Conservation (phyloP, 345 rosid genomes). For the Pistacia vera region DNA sequence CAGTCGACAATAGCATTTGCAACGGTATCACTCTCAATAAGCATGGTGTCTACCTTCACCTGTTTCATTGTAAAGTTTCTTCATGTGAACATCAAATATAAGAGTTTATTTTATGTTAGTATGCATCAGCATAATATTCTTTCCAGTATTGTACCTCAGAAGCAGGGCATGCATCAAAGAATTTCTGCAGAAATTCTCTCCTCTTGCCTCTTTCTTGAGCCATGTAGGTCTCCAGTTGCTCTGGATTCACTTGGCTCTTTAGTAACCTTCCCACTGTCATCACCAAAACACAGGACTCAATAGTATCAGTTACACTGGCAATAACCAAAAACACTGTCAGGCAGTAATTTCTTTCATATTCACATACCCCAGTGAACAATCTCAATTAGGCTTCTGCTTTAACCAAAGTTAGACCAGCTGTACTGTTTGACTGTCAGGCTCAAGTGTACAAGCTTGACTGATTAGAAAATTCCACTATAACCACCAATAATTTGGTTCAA, state of each 20-base stretch:
- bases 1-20: conserved; percentile 74
- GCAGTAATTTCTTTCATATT: too few species aligned
- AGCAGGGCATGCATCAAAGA: conserved; percentile 47
- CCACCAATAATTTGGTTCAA: too few species aligned
- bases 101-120: background rate
- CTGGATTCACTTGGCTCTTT: conserved; percentile 54
- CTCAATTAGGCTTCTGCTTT: too few species aligned
- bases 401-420: too few species aligned
- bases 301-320: too few species aligned
- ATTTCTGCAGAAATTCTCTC: conserved; percentile 54
- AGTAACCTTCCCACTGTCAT: conserved; percentile 69
- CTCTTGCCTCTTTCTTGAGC: conserved; percentile 67
- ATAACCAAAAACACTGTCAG: background rate
- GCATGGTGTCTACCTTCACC: conserved; percentile 75
- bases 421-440: too few species aligned
- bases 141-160: conserved; percentile 45
- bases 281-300: conserved; percentile 2
- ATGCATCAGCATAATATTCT: background rate
- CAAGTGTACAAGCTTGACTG: too few species aligned
- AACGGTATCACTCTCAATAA: conserved; percentile 51
- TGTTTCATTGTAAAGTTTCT: conserved; percentile 12
- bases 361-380: too few species aligned
- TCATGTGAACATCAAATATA: too few species aligned
- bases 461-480: too few species aligned
- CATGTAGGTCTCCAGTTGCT: conserved; percentile 59